A percentile compares a stretch with the other conserved stretches of the same genome.
Conservation (phyloP, 768 basidiomycete species). For the Agrocybe praecox region DNA sequence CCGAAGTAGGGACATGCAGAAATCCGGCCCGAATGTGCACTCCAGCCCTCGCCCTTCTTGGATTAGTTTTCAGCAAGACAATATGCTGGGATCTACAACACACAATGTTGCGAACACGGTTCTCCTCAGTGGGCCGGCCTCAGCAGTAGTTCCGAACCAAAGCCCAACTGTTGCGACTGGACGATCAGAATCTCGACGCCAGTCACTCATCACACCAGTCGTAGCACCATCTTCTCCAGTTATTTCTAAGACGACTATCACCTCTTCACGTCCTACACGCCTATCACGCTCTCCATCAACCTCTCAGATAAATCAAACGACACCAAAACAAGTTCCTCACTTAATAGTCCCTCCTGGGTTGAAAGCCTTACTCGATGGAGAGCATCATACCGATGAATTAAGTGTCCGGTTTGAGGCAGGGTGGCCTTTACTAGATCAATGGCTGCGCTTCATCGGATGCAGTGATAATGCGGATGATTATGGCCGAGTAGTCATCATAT, state of each 20-base stretch:
- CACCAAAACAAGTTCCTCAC: conserved; percentile 24
- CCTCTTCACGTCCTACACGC: conserved; percentile 46
- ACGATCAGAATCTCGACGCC: conserved; percentile 38
- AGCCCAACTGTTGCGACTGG: conserved; percentile 20
- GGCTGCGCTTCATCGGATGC: conserved; percentile 63
- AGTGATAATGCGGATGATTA: conserved; percentile 67
- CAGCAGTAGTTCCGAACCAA: conserved; percentile 10
- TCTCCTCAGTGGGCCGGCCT: conserved; percentile 4
- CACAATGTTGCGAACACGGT: conserved; percentile 11
- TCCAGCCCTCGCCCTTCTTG: conserved; percentile 47
- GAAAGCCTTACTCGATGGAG: conserved; percentile 73
- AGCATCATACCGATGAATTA: conserved; percentile 91
- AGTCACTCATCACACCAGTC: conserved; percentile 37
- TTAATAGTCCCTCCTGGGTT: conserved; percentile 59
- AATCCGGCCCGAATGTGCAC: conserved; percentile 31
- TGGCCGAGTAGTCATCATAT: conserved; percentile 78
- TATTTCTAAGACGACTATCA: conserved; percentile 32
- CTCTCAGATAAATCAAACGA: conserved; percentile 35
- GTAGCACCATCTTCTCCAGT: conserved; percentile 45
- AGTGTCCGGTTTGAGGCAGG: conserved; percentile 80
- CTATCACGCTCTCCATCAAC: conserved; percentile 61
- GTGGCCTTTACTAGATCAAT: conserved; percentile 80
- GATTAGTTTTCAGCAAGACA: conserved; percentile 43
- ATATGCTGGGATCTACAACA: conserved; percentile 6
- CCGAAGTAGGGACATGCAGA: conserved; percentile 56